Evolutionary conservation across 768 basidiomycete species (phyloP).

Genomic region (Lyophyllum atratum): DNA sequence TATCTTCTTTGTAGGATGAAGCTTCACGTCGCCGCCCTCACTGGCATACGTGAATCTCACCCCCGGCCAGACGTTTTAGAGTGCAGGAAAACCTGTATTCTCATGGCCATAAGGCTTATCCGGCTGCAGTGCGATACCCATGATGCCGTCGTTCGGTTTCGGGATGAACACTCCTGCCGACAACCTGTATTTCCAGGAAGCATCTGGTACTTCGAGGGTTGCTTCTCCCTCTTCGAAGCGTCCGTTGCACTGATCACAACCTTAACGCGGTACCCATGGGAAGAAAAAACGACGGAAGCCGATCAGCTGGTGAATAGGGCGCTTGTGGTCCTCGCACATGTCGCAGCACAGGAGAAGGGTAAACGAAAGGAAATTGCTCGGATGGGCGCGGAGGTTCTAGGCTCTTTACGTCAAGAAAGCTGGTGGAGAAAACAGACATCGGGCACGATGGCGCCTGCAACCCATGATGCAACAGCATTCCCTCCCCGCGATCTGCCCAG

Average conservation of each 20-base stretch:
- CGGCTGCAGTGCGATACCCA: slow-evolving; percentile 43
- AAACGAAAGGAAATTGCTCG: slow-evolving; percentile 39
- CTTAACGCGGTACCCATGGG: slow-evolving; percentile 39
- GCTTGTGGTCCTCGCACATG: slow-evolving; percentile 34
- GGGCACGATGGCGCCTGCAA: not conserved
- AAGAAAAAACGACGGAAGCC: slow-evolving; percentile 37
- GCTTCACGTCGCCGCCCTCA: slow-evolving; percentile 44
- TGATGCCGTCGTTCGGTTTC: slow-evolving; percentile 24
- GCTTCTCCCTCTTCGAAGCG: slow-evolving; percentile 48
- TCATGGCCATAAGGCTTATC: slow-evolving; percentile 42
- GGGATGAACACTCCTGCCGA: slow-evolving; percentile 19
- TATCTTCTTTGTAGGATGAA: slow-evolving; percentile 47
- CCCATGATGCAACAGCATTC: not conserved
- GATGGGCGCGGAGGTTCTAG: slow-evolving; percentile 41
- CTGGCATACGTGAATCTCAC: slow-evolving; percentile 29
- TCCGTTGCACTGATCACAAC: slow-evolving; percentile 46
- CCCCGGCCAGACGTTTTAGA: slow-evolving; percentile 28
- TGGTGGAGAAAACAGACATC: slow-evolving; percentile 19
- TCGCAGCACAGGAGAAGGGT: slow-evolving; percentile 33
- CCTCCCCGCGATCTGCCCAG: not conserved
- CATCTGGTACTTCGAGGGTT: slow-evolving; percentile 45
- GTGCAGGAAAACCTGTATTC: slow-evolving; percentile 40
- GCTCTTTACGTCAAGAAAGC: slow-evolving; percentile 30
- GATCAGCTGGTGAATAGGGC: slow-evolving; percentile 39
- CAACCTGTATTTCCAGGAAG: slow-evolving; percentile 28